These are phyloP conservation scores for Moniliophthora roreri DNA, from an alignment of 1,284 basidiomycete species.

Conservation along the genomic window DNA sequence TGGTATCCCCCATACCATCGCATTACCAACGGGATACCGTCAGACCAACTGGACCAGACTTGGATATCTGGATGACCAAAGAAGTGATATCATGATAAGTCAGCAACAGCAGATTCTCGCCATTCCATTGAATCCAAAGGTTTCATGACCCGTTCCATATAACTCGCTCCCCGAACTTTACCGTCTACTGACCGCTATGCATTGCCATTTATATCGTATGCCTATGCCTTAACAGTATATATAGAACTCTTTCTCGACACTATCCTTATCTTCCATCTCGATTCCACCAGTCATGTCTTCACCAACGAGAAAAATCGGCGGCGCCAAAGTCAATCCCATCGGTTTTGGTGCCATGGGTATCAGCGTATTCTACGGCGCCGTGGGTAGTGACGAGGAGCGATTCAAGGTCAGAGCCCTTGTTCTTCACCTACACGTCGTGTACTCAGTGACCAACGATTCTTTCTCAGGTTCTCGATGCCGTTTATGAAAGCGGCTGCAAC, in stretches of 20 bases:
- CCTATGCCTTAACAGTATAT: too few relatives aligned
- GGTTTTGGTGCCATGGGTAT: conserved; percentile 26
- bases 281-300: conserved; percentile 1
- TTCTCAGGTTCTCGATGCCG: conserved; percentile 33
- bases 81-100: too few relatives aligned
- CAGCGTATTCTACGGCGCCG: conserved; percentile 17
- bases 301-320: conserved; percentile 24
- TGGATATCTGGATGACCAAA: too few relatives aligned
- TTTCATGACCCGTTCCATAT: too few relatives aligned
- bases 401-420: conserved; percentile 14
- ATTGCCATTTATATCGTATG: too few relatives aligned
- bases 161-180: too few relatives aligned
- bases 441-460: background rate
- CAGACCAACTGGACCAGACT: too few relatives aligned
- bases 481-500: conserved; percentile 33
- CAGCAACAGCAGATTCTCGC: too few relatives aligned
- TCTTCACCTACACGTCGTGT: background rate
- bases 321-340: conserved; percentile 20
- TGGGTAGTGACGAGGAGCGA: conserved; percentile 17
- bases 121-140: too few relatives aligned
- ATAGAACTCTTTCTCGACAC: background rate
- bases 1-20: too few relatives aligned
- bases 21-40: too few relatives aligned
- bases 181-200: too few relatives aligned
- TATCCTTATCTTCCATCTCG: background rate